These are phyloP conservation scores for Pleurozium schreberi DNA, from an alignment of 225 moss, liverwort and hornwort species.

Conservation along the genomic window DNA sequence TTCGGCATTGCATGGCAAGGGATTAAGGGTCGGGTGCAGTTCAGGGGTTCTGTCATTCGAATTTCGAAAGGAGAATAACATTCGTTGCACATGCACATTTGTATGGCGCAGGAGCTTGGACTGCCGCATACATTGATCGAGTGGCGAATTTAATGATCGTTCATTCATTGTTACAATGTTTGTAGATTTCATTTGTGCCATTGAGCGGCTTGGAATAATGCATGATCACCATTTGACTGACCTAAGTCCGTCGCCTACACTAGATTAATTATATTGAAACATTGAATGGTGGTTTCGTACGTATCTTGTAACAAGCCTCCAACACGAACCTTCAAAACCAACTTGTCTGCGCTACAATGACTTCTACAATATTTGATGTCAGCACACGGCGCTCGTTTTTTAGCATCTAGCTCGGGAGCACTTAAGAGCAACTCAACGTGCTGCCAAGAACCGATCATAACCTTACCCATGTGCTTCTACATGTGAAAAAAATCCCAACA, in stretches of 20 bases:
- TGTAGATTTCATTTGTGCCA: neutral
- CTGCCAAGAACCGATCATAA: neutral
- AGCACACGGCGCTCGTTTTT: neutral
- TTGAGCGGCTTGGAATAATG: neutral
- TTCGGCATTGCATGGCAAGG: neutral
- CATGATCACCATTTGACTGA: neutral
- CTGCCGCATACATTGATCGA: neutral
- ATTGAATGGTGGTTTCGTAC: neutral
- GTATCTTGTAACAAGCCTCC: too few species aligned
- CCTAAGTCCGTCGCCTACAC: neutral
- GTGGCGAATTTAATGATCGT: neutral
- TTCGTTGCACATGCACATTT: neutral
- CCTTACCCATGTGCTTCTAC: neutral
- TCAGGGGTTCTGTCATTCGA: neutral
- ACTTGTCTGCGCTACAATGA: neutral
- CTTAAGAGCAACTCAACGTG: neutral
- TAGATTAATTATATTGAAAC: neutral
- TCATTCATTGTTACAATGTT: neutral
- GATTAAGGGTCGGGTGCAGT: neutral
- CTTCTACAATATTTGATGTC: neutral
- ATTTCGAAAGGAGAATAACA: neutral
- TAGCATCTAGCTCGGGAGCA: neutral
- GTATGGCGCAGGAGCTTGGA: neutral
- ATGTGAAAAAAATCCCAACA: neutral
- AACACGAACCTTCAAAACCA: neutral